These are phyloP conservation scores for Epichloe sp. DNA, from an alignment of 2,329 filamentous ascomycete genomes.

Conservation along the genomic window DNA sequence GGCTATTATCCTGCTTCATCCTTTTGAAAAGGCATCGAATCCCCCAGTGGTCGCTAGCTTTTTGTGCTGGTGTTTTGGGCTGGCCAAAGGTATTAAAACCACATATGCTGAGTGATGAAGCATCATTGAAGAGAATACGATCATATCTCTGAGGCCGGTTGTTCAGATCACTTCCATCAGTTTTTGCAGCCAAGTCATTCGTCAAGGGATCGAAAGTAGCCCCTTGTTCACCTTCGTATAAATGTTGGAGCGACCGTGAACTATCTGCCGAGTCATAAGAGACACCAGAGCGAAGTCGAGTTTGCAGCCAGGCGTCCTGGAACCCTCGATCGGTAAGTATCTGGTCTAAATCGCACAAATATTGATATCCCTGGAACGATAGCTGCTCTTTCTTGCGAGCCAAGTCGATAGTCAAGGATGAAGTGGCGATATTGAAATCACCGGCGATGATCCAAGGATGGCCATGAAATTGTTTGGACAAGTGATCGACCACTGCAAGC, in stretches of 20 bases:
- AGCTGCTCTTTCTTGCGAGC: slow-evolving; percentile 28
- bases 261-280: slow-evolving; percentile 14
- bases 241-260: slow-evolving; percentile 15
- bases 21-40: too few relatives aligned
- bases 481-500: slow-evolving; percentile 32
- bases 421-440: slow-evolving; percentile 53
- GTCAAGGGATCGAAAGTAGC: slow-evolving; percentile 17
- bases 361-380: slow-evolving; percentile 31
- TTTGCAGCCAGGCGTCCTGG: too few relatives aligned
- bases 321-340: slow-evolving; percentile 21
- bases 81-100: too few relatives aligned
- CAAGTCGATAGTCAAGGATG: slow-evolving; percentile 16
- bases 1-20: too few relatives aligned
- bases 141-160: too few relatives aligned
- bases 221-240: slow-evolving; percentile 33
- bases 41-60: too few relatives aligned
- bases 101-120: too few relatives aligned
- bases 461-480: slow-evolving; percentile 26
- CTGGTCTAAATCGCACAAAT: slow-evolving; percentile 32
- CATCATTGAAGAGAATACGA: slow-evolving; percentile 32
- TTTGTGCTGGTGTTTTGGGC: too few relatives aligned
- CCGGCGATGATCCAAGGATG: slow-evolving; percentile 35
- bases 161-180: too few relatives aligned
- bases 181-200: slow-evolving; percentile 31
- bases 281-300: slow-evolving; percentile 28